A percentile compares a stretch with the other conserved stretches of the same genome.
phyloP scores from a whole-genome alignment of 805 yeast genomes.

The Yamadazyma philogaea region DNA sequence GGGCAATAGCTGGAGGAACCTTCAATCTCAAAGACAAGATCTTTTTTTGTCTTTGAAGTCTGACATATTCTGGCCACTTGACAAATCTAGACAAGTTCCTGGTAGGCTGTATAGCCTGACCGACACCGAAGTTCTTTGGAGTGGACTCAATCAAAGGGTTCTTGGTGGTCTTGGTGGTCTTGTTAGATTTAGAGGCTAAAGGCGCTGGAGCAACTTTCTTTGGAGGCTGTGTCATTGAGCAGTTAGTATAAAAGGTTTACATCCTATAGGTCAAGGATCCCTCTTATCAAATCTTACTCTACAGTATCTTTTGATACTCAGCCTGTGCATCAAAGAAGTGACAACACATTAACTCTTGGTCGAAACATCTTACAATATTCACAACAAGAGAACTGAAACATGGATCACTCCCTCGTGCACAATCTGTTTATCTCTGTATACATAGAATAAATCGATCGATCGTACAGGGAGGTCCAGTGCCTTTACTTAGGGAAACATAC shows the following conservation, averaged over 20 bases:
- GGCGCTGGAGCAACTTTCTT: slow-evolving; percentile 49
- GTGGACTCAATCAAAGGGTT: slow-evolving; percentile 88
- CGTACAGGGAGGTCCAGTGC: slow-evolving; percentile 11
- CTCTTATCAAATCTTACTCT: slow-evolving; percentile 28
- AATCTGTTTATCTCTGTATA: slow-evolving; percentile 10
- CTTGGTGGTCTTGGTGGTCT: slow-evolving; percentile 35
- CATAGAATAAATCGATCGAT: slow-evolving; percentile 5
- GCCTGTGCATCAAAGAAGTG: slow-evolving; percentile 44
- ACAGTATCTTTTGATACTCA: slow-evolving; percentile 42
- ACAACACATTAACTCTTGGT: slow-evolving; percentile 10
- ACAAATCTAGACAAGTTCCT: slow-evolving; percentile 95
- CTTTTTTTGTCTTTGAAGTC: slow-evolving; percentile 99
- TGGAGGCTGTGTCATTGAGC: slow-evolving; percentile 58
- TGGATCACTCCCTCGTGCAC: slow-evolving; percentile 14
- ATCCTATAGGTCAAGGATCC: background rate
- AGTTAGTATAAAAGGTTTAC: slow-evolving; percentile 19
- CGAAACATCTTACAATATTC: slow-evolving; percentile 16
- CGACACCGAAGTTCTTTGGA: slow-evolving; percentile 94
- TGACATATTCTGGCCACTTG: slow-evolving; percentile 98
- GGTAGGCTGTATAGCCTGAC: slow-evolving; percentile 94
- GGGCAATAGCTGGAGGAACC: slow-evolving; percentile 98
- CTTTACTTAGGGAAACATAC: slow-evolving; percentile 13
- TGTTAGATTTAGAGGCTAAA: slow-evolving; percentile 34
- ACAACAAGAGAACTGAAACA: slow-evolving; percentile 14
- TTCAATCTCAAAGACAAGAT: slow-evolving; percentile 91